A percentile compares a stretch with the other conserved stretches of the same genome.
Conservation (phyloP, 345 rosid species). For the Brassica napus region DNA sequence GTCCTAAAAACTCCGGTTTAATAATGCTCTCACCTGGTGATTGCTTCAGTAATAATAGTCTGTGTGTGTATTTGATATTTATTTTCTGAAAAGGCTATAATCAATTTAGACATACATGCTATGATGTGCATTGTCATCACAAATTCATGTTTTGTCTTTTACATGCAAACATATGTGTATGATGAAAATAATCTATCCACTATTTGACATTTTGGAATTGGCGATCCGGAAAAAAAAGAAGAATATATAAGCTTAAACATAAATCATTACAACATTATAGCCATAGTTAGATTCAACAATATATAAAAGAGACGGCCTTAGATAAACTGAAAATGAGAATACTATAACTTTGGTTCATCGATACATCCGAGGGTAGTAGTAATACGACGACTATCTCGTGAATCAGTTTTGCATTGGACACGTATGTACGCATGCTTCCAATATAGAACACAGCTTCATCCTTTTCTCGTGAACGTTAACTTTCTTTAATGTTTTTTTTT, state of each 20-base stretch:
- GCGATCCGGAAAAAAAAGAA: not conserved
- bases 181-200: not conserved
- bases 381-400: constrained; percentile 34
- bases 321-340: not conserved
- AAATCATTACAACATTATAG: not conserved
- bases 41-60: not conserved
- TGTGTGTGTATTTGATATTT: not conserved
- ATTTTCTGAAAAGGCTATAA: not conserved
- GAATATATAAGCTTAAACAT: too few species aligned
- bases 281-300: not conserved
- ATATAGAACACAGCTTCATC: constrained; percentile 14
- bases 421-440: constrained; percentile 15
- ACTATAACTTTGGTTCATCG: constrained; percentile 6
- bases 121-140: not conserved
- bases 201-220: not conserved
- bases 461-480: constrained; percentile 29
- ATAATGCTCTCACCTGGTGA: not conserved
- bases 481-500: not conserved
- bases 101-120: not conserved
- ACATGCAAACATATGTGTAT: not conserved
- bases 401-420: constrained; percentile 15
- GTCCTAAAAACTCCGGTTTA: too few species aligned
- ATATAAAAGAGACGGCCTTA: not conserved
- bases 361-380: constrained; percentile 6
- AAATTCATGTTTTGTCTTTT: not conserved